phyloP scores from a whole-genome alignment of 2,329 filamentous ascomycete genomes.

The Aspergillus brasiliensis region DNA sequence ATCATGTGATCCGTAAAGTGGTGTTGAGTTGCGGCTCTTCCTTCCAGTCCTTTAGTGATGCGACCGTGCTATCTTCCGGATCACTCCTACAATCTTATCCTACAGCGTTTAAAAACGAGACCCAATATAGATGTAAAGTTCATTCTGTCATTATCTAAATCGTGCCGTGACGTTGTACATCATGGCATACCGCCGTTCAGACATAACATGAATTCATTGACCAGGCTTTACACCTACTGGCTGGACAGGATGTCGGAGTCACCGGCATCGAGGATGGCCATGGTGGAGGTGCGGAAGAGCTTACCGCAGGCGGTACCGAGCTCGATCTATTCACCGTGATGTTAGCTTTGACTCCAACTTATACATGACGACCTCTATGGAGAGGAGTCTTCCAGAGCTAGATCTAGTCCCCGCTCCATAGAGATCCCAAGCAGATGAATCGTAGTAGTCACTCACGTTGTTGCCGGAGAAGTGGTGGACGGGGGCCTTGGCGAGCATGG shows the following conservation, averaged over 20 bases:
- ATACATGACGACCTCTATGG: slow-evolving; percentile 4
- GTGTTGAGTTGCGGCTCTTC: not conserved
- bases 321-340: slow-evolving; percentile 73
- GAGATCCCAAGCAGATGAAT: not conserved
- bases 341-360: slow-evolving; percentile 56
- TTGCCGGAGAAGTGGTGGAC: slow-evolving; percentile 98
- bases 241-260: slow-evolving; percentile 90
- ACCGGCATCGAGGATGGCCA: slow-evolving; percentile 95
- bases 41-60: not conserved
- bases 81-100: not conserved
- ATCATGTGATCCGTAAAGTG: not conserved
- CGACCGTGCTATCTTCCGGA: not conserved
- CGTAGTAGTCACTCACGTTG: slow-evolving; percentile 76
- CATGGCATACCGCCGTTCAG: slow-evolving; percentile 20
- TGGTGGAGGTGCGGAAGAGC: slow-evolving; percentile 96
- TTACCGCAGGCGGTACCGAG: slow-evolving; percentile 98
- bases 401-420: not conserved
- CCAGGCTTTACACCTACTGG: slow-evolving; percentile 27
- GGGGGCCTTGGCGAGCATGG: slow-evolving; percentile 87
- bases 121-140: slow-evolving; percentile 16
- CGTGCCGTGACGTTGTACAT: slow-evolving; percentile 16
- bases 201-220: slow-evolving; percentile 23
- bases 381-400: not conserved
- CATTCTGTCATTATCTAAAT: slow-evolving; percentile 30
- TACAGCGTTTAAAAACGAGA: not conserved